phyloP scores from a whole-genome alignment of 805 yeast genomes.

The Saturnispora quitensis region DNA sequence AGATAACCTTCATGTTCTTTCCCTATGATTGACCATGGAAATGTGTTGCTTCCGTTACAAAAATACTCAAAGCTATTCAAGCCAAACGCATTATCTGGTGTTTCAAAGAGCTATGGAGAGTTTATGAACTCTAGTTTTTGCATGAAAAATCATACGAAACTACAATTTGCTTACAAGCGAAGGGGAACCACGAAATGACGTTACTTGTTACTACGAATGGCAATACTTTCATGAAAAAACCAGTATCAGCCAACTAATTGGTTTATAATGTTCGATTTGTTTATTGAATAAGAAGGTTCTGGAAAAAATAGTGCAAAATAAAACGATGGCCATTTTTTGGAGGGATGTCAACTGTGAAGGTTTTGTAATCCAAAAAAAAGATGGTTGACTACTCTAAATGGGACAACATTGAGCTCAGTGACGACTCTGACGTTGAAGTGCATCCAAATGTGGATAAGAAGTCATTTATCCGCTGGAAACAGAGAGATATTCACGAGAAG shows the following conservation, averaged over 20 bases:
- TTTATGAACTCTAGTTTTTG: too few relatives aligned
- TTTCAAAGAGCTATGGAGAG: too few relatives aligned
- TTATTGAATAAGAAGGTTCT: background rate
- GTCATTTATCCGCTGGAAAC: slow-evolving; percentile 93
- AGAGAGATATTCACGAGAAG: slow-evolving; percentile 92
- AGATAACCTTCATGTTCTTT: too few relatives aligned
- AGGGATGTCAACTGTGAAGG: background rate
- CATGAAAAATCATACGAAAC: too few relatives aligned
- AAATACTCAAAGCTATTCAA: too few relatives aligned
- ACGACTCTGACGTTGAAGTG: slow-evolving; percentile 94
- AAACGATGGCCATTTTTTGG: background rate
- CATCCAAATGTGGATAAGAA: slow-evolving; percentile 96
- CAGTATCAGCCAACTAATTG: background rate
- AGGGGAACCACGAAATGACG: too few relatives aligned
- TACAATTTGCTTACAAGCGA: too few relatives aligned
- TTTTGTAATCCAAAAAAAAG: slow-evolving; percentile 3
- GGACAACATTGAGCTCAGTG: slow-evolving; percentile 94
- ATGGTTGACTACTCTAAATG: slow-evolving; percentile 89
- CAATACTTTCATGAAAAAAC: too few relatives aligned
- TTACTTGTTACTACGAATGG: too few relatives aligned
- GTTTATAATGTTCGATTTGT: background rate
- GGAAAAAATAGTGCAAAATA: background rate
- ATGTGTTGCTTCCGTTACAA: too few relatives aligned
- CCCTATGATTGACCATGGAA: too few relatives aligned
- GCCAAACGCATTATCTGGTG: too few relatives aligned